Conservation (phyloP, 768 basidiomycete species). For the Leccinum pellstonianum region DNA sequence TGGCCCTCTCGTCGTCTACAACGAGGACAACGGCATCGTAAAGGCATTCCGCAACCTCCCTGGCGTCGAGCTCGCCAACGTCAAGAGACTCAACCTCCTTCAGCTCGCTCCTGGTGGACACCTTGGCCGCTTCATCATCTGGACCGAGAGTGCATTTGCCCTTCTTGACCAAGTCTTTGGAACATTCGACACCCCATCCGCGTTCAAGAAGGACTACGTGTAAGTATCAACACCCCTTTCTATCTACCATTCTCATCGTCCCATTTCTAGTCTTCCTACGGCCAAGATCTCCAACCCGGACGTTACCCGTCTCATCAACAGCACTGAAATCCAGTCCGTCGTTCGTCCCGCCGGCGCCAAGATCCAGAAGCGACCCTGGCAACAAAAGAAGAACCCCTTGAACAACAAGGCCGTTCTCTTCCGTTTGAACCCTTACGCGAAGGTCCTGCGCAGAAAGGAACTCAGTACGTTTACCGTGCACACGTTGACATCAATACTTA, state of each 20-base stretch:
- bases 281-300: conserved; percentile 98
- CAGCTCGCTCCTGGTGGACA: conserved; percentile 99
- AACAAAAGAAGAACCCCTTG: conserved; percentile 99
- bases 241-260: neutral
- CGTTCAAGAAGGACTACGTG: conserved; percentile 89
- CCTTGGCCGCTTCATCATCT: conserved; percentile 98
- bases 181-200: conserved; percentile 85
- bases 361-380: conserved; percentile 90
- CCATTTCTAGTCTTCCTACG: conserved; percentile 67
- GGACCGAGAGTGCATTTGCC: conserved; percentile 93
- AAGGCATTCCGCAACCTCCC: conserved; percentile 99
- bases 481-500: conserved; percentile 1
- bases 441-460: conserved; percentile 87
- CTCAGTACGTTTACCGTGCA: conserved; percentile 58
- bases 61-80: conserved; percentile 96
- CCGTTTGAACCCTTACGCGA: conserved; percentile 98
- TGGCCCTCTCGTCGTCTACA: conserved; percentile 96
- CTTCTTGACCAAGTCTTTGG: conserved; percentile 95
- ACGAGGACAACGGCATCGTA: conserved; percentile 95
- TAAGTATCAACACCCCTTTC: conserved; percentile 34
- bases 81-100: conserved; percentile 91
- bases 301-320: conserved; percentile 97
- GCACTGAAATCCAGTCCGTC: conserved; percentile 95
- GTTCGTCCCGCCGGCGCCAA: conserved; percentile 87
- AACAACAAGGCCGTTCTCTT: conserved; percentile 91